Evolutionary conservation across 169 alveolate species (phyloP).

Genomic region (Amoebophrya sp.): DNA sequence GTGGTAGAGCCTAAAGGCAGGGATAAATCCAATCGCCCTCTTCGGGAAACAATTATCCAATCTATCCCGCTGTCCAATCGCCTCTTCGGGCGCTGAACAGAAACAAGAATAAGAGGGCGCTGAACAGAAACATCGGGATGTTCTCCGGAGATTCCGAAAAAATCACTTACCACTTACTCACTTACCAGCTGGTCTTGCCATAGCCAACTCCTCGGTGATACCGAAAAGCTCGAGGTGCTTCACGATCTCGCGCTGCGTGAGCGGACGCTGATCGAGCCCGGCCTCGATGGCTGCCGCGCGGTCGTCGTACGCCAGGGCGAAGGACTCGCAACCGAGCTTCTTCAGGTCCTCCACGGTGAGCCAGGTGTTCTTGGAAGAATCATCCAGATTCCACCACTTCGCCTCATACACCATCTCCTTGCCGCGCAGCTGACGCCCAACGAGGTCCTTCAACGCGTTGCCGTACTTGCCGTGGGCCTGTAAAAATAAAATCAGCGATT

Average conservation of each 20-base stretch:
- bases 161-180: no score
- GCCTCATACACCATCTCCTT: background rate
- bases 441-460: background rate
- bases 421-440: background rate
- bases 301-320: background rate
- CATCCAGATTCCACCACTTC: background rate
- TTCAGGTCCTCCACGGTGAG: background rate
- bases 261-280: background rate
- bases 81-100: no score
- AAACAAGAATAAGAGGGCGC: no score
- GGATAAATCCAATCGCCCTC: no score
- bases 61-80: no score
- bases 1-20: no score
- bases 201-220: background rate
- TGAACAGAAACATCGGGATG: no score
- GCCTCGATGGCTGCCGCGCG: background rate
- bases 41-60: no score
- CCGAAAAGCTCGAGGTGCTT: background rate
- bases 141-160: no score
- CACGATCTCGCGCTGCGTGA: background rate
- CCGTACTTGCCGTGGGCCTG: background rate
- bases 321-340: background rate
- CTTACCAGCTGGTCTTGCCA: no score
- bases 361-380: background rate
- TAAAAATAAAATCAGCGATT: no score